Base-by-base conservation (phyloP, 2,329 filamentous ascomycete genomes). In the Aspergillus texensis region DNA sequence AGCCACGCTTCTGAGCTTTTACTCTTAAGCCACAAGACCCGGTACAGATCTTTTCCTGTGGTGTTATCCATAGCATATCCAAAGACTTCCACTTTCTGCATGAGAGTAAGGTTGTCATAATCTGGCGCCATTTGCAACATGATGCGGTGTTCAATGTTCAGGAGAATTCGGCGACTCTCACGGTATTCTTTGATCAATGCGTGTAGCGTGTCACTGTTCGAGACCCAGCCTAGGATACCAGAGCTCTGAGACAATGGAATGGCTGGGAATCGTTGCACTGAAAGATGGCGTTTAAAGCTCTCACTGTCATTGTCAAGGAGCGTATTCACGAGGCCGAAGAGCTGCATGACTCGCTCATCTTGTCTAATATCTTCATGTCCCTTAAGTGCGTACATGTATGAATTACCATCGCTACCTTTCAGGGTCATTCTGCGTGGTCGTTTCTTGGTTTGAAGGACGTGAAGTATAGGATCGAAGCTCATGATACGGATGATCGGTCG, bases 111-210 rank as follows among this genome's bases (percentile, higher is more conserved):
- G 73, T 97, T 97, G 75, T 99, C 95, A 74, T 98, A 99, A 76
- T 99, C 95, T 0, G 95, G 96, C 28, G 95, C 95, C 95, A 99
- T 99, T 78, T 99, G 96, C 62, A 99, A 84, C 95, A 99, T 99
- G 77, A 99, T 99, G 50, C 96, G 91, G 76, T 99, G 95, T 81
- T 99, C 95, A 68, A 99, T 99, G 75, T 99, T 99, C 69, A 99
- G 89, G 45, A 99, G 82, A 68, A 99, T 99, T 82, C 97, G 97
- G 60, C 95, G 89, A 70, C 91, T 96, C 78, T 99, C 96, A 66
- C 95, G 91, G 76, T 99, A 99, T 77, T 99, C 95, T 67, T 95
- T 89, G 73, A 99, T 99, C 54, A 99, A 86, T 21, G 97, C 92
- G 76, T 99, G 96, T 19, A 99, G 83, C 0, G 96, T 99, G 77